Percentiles rank a stretch among this genome's conserved stretches.
Conservation (phyloP, 345 rosid species). For the Firmiana major region DNA sequence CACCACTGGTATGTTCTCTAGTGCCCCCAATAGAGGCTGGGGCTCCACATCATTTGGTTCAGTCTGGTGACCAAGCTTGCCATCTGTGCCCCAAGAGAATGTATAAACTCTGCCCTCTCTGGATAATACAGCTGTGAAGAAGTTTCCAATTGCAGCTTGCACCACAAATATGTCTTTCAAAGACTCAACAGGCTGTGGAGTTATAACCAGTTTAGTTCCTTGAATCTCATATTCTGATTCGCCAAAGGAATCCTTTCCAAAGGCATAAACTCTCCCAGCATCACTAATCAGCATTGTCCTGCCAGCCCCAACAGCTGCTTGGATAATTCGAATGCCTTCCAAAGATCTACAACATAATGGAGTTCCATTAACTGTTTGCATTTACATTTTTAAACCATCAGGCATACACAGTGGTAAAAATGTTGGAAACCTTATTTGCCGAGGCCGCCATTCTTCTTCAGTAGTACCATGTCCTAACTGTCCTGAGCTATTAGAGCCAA, state of each 20-base stretch:
- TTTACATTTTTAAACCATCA: slow-evolving; percentile 24
- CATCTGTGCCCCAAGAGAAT: slow-evolving; percentile 83
- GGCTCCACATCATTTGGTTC: slow-evolving; percentile 70
- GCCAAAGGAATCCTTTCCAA: slow-evolving; percentile 80
- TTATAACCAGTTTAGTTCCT: slow-evolving; percentile 57
- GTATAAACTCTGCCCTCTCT: slow-evolving; percentile 96
- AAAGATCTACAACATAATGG: slow-evolving; percentile 81
- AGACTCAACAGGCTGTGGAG: slow-evolving; percentile 76
- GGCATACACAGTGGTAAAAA: slow-evolving; percentile 33
- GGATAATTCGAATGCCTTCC: slow-evolving; percentile 84
- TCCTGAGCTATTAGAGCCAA: slow-evolving; percentile 82
- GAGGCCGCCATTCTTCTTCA: slow-evolving; percentile 85
- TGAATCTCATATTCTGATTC: slow-evolving; percentile 60
- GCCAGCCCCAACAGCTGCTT: slow-evolving; percentile 81
- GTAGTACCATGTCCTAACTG: slow-evolving; percentile 91
- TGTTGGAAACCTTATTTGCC: slow-evolving; percentile 66
- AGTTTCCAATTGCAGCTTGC: slow-evolving; percentile 89
- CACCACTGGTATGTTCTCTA: slow-evolving; percentile 81
- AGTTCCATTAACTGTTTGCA: slow-evolving; percentile 40
- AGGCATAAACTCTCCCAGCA: slow-evolving; percentile 78
- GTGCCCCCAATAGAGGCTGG: slow-evolving; percentile 75
- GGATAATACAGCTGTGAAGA: slow-evolving; percentile 86
- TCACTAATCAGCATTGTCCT: slow-evolving; percentile 94
- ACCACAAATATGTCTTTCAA: slow-evolving; percentile 79
- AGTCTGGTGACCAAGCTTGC: slow-evolving; percentile 75